Evolutionary conservation across 495 filamentous ascomycete genomes (phyloP).

Genomic region (Aspergillus haitiensis): DNA sequence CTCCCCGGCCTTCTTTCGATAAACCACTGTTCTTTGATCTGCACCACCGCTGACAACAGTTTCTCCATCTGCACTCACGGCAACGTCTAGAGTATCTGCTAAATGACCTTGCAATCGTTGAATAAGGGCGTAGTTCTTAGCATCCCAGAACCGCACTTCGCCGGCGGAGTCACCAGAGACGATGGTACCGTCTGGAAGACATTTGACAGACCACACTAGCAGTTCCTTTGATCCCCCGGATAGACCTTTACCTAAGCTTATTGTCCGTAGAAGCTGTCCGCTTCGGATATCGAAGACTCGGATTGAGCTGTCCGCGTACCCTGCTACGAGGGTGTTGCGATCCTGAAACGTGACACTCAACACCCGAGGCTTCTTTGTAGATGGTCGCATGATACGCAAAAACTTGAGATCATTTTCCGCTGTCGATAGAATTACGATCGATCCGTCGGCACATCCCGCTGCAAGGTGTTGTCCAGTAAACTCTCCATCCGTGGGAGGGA

Average conservation of each 20-base stretch:
- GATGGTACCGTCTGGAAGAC: slow-evolving; percentile 80
- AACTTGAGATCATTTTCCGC: slow-evolving; percentile 76
- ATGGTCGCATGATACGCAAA: slow-evolving; percentile 65
- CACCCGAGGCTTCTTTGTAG: slow-evolving; percentile 78
- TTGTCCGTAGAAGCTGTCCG: slow-evolving; percentile 69
- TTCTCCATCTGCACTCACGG: slow-evolving; percentile 73
- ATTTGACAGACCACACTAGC: slow-evolving; percentile 91
- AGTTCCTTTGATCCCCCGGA: slow-evolving; percentile 75
- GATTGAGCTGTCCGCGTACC: slow-evolving; percentile 90
- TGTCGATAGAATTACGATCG: slow-evolving; percentile 81
- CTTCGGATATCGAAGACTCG: slow-evolving; percentile 84
- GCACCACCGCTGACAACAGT: slow-evolving; percentile 90
- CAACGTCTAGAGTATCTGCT: slow-evolving; percentile 86
- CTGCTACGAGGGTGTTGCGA: slow-evolving; percentile 77
- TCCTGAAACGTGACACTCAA: slow-evolving; percentile 89
- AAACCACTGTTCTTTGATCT: slow-evolving; percentile 81
- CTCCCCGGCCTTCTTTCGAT: slow-evolving; percentile 57
- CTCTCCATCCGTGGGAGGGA: slow-evolving; percentile 43
- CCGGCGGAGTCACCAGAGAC: slow-evolving; percentile 94
- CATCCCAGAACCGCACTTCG: slow-evolving; percentile 90
- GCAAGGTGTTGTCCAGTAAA: slow-evolving; percentile 70
- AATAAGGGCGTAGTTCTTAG: slow-evolving; percentile 79
- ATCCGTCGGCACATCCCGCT: slow-evolving; percentile 89
- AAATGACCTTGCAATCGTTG: slow-evolving; percentile 83
- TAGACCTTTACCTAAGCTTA: slow-evolving; percentile 79